Percentiles rank a stretch among this genome's conserved stretches.
Conservation (phyloP, 1,284 basidiomycete species). For the Megacollybia platyphylla region DNA sequence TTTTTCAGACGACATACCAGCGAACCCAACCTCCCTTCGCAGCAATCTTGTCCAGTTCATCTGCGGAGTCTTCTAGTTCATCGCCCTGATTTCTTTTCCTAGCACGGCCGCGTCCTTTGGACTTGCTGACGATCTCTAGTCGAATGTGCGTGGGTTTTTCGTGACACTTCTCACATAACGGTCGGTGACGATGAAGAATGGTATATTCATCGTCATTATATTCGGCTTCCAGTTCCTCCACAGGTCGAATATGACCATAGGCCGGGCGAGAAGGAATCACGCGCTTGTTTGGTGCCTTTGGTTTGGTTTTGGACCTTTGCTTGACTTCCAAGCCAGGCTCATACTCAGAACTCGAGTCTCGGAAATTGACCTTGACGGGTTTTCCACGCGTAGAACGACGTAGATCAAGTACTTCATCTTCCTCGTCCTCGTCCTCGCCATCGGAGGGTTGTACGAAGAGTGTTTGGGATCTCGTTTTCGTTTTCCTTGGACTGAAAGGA, state of each 20-base stretch:
- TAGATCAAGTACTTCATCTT: constrained; percentile 14
- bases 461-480: constrained; percentile 20
- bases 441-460: constrained; percentile 25
- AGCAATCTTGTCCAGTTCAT: constrained; percentile 41
- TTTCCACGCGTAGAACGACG: constrained; percentile 27
- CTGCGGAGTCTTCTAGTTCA: constrained; percentile 38
- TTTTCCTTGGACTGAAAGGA: constrained; percentile 55
- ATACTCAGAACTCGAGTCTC: constrained; percentile 19
- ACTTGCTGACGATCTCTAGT: constrained; percentile 19
- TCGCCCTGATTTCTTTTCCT: constrained; percentile 28
- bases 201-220: constrained; percentile 38
- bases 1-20: constrained; percentile 43
- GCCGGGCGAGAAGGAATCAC: constrained; percentile 37
- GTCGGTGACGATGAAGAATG: constrained; percentile 46
- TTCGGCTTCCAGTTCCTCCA: constrained; percentile 46
- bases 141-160: constrained; percentile 42
- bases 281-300: constrained; percentile 20
- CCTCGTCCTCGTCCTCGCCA: constrained; percentile 23
- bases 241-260: constrained; percentile 53
- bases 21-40: constrained; percentile 73
- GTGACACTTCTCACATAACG: constrained; percentile 62
- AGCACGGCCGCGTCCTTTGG: constrained; percentile 13
- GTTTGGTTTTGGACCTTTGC: constrained; percentile 11
- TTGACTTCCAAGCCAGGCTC: constrained; percentile 18
- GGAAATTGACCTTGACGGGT: constrained; percentile 19